A percentile compares a stretch with the other conserved stretches of the same genome.
These are phyloP conservation scores for Boletus insuetus DNA, from an alignment of 768 basidiomycete species.

Conservation along the genomic window DNA sequence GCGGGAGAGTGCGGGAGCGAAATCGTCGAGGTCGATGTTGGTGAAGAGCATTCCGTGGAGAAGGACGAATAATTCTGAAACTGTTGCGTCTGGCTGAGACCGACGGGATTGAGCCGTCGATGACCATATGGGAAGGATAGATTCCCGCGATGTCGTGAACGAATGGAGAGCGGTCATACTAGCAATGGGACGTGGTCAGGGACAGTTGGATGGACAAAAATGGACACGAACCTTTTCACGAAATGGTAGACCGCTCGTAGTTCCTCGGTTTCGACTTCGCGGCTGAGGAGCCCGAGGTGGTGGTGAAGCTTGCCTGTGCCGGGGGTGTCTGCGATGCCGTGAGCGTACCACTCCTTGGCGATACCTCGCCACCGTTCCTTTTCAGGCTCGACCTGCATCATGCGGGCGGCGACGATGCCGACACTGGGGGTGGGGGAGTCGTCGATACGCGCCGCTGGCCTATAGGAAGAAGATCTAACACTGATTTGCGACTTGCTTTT, in stretches of 20 bases:
- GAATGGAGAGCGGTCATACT: conserved; percentile 93
- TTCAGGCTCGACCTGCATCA: conserved; percentile 86
- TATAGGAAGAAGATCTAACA: conserved; percentile 39
- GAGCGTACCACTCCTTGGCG: conserved; percentile 90
- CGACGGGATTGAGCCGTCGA: conserved; percentile 59
- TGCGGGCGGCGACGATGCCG: conserved; percentile 76
- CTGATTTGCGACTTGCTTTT: conserved; percentile 37
- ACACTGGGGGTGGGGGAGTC: conserved; percentile 74
- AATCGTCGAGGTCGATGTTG: conserved; percentile 91
- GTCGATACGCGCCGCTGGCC: conserved; percentile 54
- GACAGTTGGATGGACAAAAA: background rate
- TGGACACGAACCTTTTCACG: conserved; percentile 72
- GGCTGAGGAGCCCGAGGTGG: conserved; percentile 83
- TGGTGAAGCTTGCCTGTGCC: conserved; percentile 96
- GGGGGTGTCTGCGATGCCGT: conserved; percentile 83
- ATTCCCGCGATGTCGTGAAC: conserved; percentile 85
- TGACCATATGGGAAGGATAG: conserved; percentile 87
- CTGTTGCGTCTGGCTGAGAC: conserved; percentile 68
- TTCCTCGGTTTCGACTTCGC: conserved; percentile 82
- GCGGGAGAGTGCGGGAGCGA: conserved; percentile 73
- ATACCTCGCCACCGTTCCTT: conserved; percentile 89
- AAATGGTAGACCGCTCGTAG: conserved; percentile 89
- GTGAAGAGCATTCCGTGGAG: conserved; percentile 98
- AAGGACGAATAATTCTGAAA: conserved; percentile 81
- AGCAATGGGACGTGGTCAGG: conserved; percentile 4